phyloP scores from a whole-genome alignment of 139 green algal species.

The Coelastrella sp. region DNA sequence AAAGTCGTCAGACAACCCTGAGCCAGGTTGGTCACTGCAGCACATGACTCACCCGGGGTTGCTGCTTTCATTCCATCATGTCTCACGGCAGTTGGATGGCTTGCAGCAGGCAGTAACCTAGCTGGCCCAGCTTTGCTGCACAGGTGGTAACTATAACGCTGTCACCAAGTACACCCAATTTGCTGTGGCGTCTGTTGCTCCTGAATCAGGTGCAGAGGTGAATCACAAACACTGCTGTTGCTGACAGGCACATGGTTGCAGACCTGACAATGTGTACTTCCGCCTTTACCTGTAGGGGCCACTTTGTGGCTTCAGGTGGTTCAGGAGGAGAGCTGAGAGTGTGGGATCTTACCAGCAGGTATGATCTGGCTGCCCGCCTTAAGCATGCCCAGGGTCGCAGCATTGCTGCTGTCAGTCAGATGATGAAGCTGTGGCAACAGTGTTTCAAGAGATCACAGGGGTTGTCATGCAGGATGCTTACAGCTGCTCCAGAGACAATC shows the following conservation, averaged over 20 bases:
- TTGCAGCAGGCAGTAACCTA: no score
- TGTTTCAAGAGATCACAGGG: neutral
- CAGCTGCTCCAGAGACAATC: no score
- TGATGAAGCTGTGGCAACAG: no score
- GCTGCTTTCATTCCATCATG: no score
- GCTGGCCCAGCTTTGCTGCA: no score
- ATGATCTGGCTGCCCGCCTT: neutral
- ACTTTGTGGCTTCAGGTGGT: slow-evolving; percentile 37
- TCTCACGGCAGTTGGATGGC: no score
- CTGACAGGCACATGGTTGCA: neutral
- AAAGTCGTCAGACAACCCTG: neutral
- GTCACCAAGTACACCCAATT: neutral
- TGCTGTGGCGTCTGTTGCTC: neutral
- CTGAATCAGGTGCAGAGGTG: neutral
- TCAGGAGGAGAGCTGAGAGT: slow-evolving; percentile 44
- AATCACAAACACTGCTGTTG: neutral
- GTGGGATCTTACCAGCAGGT: slow-evolving; percentile 46
- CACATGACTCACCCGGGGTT: no score
- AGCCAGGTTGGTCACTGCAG: neutral
- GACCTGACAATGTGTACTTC: no score
- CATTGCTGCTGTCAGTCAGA: no score
- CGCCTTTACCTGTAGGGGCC: neutral
- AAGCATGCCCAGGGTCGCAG: no score
- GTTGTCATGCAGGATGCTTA: no score
- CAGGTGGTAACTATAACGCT: no score